Conservation (phyloP, 2,329 filamentous ascomycete species). For the Iodosphaeria phyllophila region DNA sequence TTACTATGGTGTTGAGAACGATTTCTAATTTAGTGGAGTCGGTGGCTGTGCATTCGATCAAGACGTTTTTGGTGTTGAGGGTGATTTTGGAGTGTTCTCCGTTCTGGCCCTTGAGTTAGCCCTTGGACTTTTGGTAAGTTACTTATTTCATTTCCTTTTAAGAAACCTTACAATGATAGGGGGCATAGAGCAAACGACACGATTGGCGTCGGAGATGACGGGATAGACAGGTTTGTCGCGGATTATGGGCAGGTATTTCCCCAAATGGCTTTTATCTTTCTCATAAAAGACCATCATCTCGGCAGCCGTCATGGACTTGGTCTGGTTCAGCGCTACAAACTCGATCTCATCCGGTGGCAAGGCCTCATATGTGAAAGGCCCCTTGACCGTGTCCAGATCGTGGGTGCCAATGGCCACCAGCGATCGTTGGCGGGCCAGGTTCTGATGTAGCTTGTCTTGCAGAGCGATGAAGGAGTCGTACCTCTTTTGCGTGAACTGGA, state of each 20-base stretch:
- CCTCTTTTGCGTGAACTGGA: constrained; percentile 77
- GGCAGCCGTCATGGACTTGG: constrained; percentile 66
- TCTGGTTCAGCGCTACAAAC: constrained; percentile 83
- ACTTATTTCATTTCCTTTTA: no score
- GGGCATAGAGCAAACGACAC: constrained; percentile 76
- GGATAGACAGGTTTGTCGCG: constrained; percentile 86
- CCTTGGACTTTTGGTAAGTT: no score
- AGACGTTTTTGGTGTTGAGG: constrained; percentile 75
- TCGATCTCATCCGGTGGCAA: constrained; percentile 79
- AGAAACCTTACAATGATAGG: no score
- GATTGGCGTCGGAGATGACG: constrained; percentile 81
- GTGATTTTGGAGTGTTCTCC: constrained; percentile 93
- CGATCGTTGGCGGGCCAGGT: constrained; percentile 80
- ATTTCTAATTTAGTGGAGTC: constrained; percentile 94
- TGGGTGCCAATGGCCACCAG: constrained; percentile 96
- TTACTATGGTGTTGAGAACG: constrained; percentile 83
- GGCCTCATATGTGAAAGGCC: constrained; percentile 93
- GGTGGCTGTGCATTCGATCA: constrained; percentile 93
- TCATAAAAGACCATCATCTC: constrained; percentile 93
- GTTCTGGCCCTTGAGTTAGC: no score
- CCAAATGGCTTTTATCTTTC: constrained; percentile 81
- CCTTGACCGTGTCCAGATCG: constrained; percentile 81
- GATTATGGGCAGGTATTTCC: constrained; percentile 85
- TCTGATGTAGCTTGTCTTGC: constrained; percentile 96
- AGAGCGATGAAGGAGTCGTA: constrained; percentile 97